Conservation (phyloP, 805 yeast species). For the Saturnispora sanitii region DNA sequence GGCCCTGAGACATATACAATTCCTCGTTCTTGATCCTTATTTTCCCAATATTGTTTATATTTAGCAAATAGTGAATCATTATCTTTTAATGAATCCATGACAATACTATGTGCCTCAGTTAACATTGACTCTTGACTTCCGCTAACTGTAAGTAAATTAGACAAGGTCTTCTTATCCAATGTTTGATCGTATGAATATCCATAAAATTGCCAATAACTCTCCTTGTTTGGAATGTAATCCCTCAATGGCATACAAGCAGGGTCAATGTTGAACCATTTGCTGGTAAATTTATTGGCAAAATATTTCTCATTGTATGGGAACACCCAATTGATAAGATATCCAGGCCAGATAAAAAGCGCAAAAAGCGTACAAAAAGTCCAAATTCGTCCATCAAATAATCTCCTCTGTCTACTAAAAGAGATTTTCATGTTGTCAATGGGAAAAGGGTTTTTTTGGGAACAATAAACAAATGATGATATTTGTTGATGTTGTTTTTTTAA, state of each 20-base stretch:
- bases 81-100: slow-evolving; percentile 12
- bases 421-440: background rate
- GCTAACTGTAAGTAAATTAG: slow-evolving; percentile 17
- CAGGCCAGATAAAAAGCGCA: slow-evolving; percentile 6
- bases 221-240: slow-evolving; percentile 16
- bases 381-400: background rate
- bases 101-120: slow-evolving; percentile 14
- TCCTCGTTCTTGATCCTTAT: slow-evolving; percentile 15
- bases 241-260: slow-evolving; percentile 22
- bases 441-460: too few species aligned
- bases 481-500: too few species aligned
- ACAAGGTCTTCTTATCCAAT: slow-evolving; percentile 16
- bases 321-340: slow-evolving; percentile 3
- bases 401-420: background rate
- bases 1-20: slow-evolving; percentile 26
- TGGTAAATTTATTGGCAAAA: slow-evolving; percentile 4
- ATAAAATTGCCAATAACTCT: slow-evolving; percentile 25
- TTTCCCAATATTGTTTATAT: slow-evolving; percentile 10
- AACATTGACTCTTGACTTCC: slow-evolving; percentile 21
- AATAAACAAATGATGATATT: too few species aligned
- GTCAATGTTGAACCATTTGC: slow-evolving; percentile 4
- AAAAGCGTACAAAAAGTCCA: background rate
- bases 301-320: slow-evolving; percentile 1
- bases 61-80: slow-evolving; percentile 12
- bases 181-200: slow-evolving; percentile 21